A percentile compares a stretch with the other conserved stretches of the same genome.
phyloP scores from a whole-genome alignment of 805 yeast species.

The Ogataea trehalophila region DNA sequence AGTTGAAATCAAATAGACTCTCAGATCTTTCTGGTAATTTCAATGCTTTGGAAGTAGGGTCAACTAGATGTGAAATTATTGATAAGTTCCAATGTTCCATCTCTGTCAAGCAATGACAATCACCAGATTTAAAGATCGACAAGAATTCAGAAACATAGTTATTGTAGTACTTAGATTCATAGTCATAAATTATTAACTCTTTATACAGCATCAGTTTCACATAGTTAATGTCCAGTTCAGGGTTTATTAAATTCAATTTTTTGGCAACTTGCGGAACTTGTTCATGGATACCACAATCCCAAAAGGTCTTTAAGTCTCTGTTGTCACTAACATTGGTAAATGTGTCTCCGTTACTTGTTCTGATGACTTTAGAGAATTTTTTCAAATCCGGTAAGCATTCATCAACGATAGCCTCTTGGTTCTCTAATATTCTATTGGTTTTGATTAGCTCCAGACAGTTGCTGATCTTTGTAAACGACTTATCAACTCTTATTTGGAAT shows the following conservation, averaged over 20 bases:
- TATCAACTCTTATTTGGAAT: constrained; percentile 46
- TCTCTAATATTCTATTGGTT: constrained; percentile 29
- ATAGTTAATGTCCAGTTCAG: constrained; percentile 24
- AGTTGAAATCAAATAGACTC: constrained; percentile 14
- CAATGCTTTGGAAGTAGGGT: background rate
- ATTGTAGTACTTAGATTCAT: constrained; percentile 23
- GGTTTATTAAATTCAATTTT: constrained; percentile 20
- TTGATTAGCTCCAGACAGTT: constrained; percentile 32
- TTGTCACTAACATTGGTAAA: constrained; percentile 44
- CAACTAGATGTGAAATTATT: constrained; percentile 10
- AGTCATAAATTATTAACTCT: constrained; percentile 36
- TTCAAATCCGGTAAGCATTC: constrained; percentile 12
- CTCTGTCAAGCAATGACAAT: constrained; percentile 10
- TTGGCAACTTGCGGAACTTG: constrained; percentile 16
- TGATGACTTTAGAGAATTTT: constrained; percentile 12
- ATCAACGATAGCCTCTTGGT: constrained; percentile 9
- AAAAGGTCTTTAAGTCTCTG: constrained; percentile 52
- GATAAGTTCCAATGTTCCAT: constrained; percentile 36
- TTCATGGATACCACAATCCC: constrained; percentile 44
- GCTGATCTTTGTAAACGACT: constrained; percentile 45
- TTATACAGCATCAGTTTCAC: constrained; percentile 34
- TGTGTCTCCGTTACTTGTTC: constrained; percentile 20
- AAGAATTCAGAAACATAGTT: constrained; percentile 15
- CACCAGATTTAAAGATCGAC: constrained; percentile 5
- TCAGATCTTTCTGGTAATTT: constrained; percentile 9